phyloP scores from a whole-genome alignment of 768 basidiomycete genomes.

The Suillus subalutaceus region DNA sequence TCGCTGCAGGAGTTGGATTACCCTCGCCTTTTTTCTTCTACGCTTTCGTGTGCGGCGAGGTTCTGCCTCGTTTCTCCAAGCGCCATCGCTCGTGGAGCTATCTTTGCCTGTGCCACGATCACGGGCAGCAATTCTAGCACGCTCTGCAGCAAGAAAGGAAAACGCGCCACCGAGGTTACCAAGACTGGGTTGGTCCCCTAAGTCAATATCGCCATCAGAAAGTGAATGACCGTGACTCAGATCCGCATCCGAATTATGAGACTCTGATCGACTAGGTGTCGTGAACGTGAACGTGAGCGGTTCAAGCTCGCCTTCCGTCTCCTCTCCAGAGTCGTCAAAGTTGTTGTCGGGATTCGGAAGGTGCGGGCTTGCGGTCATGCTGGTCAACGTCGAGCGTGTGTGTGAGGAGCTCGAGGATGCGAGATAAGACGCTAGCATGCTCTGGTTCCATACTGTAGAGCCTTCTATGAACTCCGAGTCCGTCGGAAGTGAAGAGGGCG shows the following conservation, averaged over 20 bases:
- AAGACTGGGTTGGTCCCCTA: slow-evolving; percentile 58
- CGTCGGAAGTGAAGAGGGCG: slow-evolving; percentile 27
- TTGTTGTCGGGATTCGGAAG: not conserved
- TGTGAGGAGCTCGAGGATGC: slow-evolving; percentile 32
- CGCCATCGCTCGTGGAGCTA: slow-evolving; percentile 40
- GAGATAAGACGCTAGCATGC: slow-evolving; percentile 61
- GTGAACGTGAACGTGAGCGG: slow-evolving; percentile 30
- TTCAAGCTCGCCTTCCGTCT: slow-evolving; percentile 43
- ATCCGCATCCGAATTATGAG: slow-evolving; percentile 3
- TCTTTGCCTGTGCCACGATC: slow-evolving; percentile 27
- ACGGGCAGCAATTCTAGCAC: slow-evolving; percentile 56
- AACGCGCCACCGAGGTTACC: slow-evolving; percentile 75
- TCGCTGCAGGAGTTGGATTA: slow-evolving; percentile 32
- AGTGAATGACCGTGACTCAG: slow-evolving; percentile 4
- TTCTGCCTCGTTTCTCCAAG: slow-evolving; percentile 45
- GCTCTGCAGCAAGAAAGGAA: slow-evolving; percentile 74
- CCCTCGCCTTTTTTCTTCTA: slow-evolving; percentile 40
- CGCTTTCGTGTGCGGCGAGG: slow-evolving; percentile 41
- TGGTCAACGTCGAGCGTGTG: not conserved
- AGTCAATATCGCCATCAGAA: slow-evolving; percentile 30
- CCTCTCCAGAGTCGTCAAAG: slow-evolving; percentile 30
- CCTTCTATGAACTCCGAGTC: slow-evolving; percentile 45
- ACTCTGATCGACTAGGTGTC: slow-evolving; percentile 21
- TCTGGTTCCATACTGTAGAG: slow-evolving; percentile 69
- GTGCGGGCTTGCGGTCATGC: slow-evolving; percentile 17